A percentile compares a stretch with the other conserved stretches of the same genome.
These are phyloP conservation scores for Ganoderma sinense DNA, from an alignment of 1,284 basidiomycete genomes.

Conservation along the genomic window DNA sequence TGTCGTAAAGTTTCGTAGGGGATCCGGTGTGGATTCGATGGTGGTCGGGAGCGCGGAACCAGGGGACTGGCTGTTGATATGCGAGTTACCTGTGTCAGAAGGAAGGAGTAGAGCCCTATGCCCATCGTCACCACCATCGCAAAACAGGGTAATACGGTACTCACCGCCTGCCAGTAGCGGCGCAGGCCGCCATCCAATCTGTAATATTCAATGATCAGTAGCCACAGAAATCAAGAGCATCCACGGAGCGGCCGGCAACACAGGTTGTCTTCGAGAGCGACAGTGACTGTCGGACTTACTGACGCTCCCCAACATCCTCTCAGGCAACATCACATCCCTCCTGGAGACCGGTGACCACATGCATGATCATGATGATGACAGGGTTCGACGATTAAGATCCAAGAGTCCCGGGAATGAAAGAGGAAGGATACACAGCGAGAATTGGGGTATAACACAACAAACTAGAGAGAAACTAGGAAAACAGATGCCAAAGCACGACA, in stretches of 20 bases:
- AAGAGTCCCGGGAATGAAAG: not conserved
- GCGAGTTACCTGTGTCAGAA: not conserved
- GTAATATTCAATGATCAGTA: no score
- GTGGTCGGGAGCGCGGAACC: not conserved
- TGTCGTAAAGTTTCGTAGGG: not conserved
- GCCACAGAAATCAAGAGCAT: not conserved
- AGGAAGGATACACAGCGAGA: not conserved
- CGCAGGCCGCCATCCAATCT: no score
- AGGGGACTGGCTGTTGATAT: not conserved
- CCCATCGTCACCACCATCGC: not conserved
- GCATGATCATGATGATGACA: not conserved
- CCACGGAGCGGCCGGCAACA: not conserved
- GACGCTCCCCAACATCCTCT: not conserved
- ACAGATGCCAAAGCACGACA: constrained; percentile 1
- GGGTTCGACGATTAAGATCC: not conserved
- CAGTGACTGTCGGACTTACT: no score
- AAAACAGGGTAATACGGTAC: not conserved
- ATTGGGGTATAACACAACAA: not conserved
- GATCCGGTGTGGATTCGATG: not conserved
- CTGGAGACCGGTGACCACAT: not conserved
- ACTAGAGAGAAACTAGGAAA: not conserved
- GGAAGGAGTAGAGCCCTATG: not conserved
- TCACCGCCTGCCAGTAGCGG: not conserved
- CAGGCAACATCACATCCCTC: not conserved
- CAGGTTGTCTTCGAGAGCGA: not conserved